Base-by-base conservation (phyloP, 202 grass and related monocot species). In the Elaeis oleifera region DNA sequence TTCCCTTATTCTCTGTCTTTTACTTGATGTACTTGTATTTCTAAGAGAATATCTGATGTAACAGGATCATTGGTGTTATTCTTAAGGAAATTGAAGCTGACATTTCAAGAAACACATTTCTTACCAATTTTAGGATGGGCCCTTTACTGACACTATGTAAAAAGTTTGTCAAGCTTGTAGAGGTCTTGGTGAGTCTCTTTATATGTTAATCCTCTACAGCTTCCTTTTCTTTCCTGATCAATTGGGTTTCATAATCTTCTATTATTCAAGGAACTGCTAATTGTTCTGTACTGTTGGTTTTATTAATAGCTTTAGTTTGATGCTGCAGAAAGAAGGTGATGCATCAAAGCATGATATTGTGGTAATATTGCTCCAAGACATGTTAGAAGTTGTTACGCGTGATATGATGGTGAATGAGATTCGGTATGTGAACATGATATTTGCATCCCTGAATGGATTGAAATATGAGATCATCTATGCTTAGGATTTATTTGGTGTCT, bases 401-500 rank as follows among this genome's bases (percentile, higher is more conserved):
- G 91, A 96, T 80, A 90, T 96, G 91, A 96, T 96, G 91, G 87
- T 90, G 64, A 88, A 96, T 74, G 87, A 96, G 76, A 88, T 84
- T 63, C 81, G 71, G 91, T 96, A 39, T 18, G 16, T 39, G 26
- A 74, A 58, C 36, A 50, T 76, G 54, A 4, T 26, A 70, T 49
- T 11, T 3, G 66, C 15, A 59, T 56, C 26, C 23, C 3, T 20
- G 7, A 32, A 53, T 11, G 3, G 21, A 11, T 54, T 18, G 23
- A 27, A n/a, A 6, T 28, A 18, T 63, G 8, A 67, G 50, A 44
- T 31, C n/a, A 7, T 69, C 64, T 49, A 52, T 61, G 53, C 64
- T 16, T 84, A n/a, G 23, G 21, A 22, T 61, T 62, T 44, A 44
- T 14, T 59, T 65, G 3, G 25, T 76, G 15, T 54, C 60, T 74